These are phyloP conservation scores for Tulasnella sp. DNA, from an alignment of 768 basidiomycete genomes.

Conservation along the genomic window DNA sequence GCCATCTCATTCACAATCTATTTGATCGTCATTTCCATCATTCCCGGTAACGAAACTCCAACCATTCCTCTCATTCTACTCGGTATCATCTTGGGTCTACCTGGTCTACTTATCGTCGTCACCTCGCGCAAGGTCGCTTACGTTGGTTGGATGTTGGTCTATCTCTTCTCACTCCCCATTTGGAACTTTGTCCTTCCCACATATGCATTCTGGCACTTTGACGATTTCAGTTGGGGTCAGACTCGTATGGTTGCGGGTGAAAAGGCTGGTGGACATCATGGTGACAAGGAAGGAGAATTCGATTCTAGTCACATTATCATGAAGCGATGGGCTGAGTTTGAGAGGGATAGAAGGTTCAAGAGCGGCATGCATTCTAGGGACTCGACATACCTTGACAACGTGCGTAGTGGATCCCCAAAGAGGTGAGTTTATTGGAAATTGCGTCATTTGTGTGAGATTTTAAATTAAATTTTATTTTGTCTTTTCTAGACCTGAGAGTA, in stretches of 20 bases:
- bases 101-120: constrained; percentile 88
- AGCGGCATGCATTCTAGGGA: constrained; percentile 73
- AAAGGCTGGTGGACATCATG: constrained; percentile 49
- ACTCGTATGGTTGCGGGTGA: constrained; percentile 73
- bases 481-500: constrained; percentile 22
- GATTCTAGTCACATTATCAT: constrained; percentile 94
- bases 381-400: constrained; percentile 48
- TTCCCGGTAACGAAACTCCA: constrained; percentile 63
- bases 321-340: constrained; percentile 99
- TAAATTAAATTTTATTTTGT: constrained; percentile 22
- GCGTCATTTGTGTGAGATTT: constrained; percentile 5
- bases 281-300: constrained; percentile 94
- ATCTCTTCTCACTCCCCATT: constrained; percentile 81
- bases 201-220: constrained; percentile 98
- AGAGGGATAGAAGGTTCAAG: constrained; percentile 90
- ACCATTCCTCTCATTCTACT: constrained; percentile 80
- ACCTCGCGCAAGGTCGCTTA: constrained; percentile 90
- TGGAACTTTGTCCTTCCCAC: constrained; percentile 96
- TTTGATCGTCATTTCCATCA: constrained; percentile 75
- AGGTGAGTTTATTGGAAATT: constrained; percentile 33
- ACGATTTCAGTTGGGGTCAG: constrained; percentile 97
- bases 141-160: constrained; percentile 94
- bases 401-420: constrained; percentile 33
- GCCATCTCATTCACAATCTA: constrained; percentile 96
- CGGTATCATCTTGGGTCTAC: constrained; percentile 89